Evolutionary conservation across 2,329 filamentous ascomycete species (phyloP).

Genomic region (Elsinoe fawcettii): DNA sequence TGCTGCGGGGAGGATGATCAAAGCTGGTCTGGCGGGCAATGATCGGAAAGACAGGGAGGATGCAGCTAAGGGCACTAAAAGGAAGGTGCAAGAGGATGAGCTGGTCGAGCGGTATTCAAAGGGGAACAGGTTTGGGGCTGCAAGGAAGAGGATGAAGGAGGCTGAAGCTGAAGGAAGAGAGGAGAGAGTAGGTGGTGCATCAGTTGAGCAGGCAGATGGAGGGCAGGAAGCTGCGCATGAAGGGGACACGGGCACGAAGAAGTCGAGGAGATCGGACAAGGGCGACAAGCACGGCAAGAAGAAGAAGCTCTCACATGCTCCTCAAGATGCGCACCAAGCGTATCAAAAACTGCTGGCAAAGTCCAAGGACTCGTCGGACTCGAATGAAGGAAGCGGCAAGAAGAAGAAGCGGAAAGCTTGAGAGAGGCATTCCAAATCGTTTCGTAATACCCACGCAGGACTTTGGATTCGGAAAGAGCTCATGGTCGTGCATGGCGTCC

Average conservation of each 20-base stretch:
- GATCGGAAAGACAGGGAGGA: slow-evolving; percentile 37
- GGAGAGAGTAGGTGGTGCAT: neutral
- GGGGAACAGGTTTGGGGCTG: slow-evolving; percentile 29
- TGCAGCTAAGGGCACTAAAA: slow-evolving; percentile 30
- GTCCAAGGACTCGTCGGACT: slow-evolving; percentile 8
- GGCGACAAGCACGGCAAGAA: neutral
- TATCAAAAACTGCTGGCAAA: slow-evolving; percentile 7
- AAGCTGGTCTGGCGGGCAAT: slow-evolving; percentile 59
- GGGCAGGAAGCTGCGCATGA: slow-evolving; percentile 12
- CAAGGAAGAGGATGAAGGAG: slow-evolving; percentile 28
- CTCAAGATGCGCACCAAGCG: slow-evolving; percentile 11
- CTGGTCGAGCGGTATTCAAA: slow-evolving; percentile 25
- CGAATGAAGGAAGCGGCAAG: slow-evolving; percentile 10
- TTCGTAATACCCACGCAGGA: neutral
- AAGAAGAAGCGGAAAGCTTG: neutral
- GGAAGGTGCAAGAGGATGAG: slow-evolving; percentile 28
- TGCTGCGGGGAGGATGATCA: slow-evolving; percentile 74
- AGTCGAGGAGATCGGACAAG: neutral
- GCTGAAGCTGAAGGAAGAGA: slow-evolving; percentile 20
- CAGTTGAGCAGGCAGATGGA: neutral
- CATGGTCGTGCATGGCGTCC: neutral
- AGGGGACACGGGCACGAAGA: slow-evolving; percentile 16
- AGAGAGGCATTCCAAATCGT: neutral
- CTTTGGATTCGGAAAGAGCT: neutral
- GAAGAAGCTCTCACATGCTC: slow-evolving; percentile 9